These are phyloP conservation scores for Musa troglodytarum DNA, from an alignment of 176 grass and related monocot species.

Conservation along the genomic window DNA sequence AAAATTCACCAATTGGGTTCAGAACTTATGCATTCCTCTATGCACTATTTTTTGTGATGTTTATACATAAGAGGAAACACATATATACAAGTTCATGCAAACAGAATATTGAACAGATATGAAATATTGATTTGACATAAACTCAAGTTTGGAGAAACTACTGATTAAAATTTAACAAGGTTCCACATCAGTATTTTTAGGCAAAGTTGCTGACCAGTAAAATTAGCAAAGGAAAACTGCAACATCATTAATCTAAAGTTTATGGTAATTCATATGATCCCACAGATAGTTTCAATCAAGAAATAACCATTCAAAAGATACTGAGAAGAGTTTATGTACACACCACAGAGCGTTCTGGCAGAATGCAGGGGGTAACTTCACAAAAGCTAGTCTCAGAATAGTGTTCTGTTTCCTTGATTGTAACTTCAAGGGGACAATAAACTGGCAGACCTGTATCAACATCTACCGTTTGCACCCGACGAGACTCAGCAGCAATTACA, in stretches of 20 bases:
- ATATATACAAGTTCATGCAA: background rate
- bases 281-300: background rate
- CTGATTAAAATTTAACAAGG: no score
- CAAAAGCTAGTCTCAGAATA: slow-evolving; percentile 81
- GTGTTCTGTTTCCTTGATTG: slow-evolving; percentile 72
- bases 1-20: background rate
- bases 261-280: no score
- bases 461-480: slow-evolving; percentile 84
- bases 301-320: background rate
- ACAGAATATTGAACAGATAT: background rate
- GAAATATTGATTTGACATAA: no score
- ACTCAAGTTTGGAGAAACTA: no score
- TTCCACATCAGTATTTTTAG: no score
- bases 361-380: slow-evolving; percentile 88
- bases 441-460: slow-evolving; percentile 83
- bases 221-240: no score
- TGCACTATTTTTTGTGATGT: background rate
- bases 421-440: slow-evolving; percentile 90
- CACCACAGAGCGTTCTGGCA: slow-evolving; percentile 91
- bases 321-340: slow-evolving; percentile 7
- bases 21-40: background rate
- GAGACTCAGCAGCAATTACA: slow-evolving; percentile 72
- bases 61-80: background rate
- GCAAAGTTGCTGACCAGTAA: no score
- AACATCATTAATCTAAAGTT: no score